These are phyloP conservation scores for Ormosia emarginata DNA, from an alignment of 306 rosid genomes.

Conservation along the genomic window DNA sequence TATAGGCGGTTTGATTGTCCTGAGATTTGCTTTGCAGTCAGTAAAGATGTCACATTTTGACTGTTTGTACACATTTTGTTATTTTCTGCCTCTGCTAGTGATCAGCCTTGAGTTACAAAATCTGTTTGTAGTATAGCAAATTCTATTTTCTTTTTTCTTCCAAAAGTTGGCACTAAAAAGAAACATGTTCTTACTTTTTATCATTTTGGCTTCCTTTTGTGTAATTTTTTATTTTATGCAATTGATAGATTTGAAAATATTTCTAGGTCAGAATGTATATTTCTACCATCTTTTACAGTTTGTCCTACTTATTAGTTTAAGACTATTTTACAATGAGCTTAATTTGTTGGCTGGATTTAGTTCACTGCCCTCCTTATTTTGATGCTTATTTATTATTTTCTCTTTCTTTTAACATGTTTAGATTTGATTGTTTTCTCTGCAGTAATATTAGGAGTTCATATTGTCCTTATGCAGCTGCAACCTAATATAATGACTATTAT, in stretches of 20 bases:
- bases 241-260: not conserved
- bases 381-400: not conserved
- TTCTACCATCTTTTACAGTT: not conserved
- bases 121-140: not conserved
- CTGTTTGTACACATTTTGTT: not conserved
- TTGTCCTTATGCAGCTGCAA: conserved; percentile 48
- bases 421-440: conserved; percentile 37
- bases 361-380: not conserved
- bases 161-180: not conserved
- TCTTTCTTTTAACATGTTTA: conserved; percentile 6
- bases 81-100: not conserved
- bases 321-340: not conserved
- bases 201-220: conserved; percentile 1
- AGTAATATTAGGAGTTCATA: conserved; percentile 74
- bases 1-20: not conserved
- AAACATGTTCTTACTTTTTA: not conserved
- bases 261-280: not conserved
- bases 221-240: not conserved
- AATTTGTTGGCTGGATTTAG: not conserved
- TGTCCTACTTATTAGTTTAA: not conserved
- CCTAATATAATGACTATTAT: conserved; percentile 70
- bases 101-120: not conserved
- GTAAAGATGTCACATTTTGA: not conserved
- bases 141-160: not conserved
- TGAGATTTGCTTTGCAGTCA: not conserved